Evolutionary conservation across 2,329 filamentous ascomycete species (phyloP), one percentile per base, ranked within the genome.

Genomic region (Scedosporium minutisporum): DNA sequence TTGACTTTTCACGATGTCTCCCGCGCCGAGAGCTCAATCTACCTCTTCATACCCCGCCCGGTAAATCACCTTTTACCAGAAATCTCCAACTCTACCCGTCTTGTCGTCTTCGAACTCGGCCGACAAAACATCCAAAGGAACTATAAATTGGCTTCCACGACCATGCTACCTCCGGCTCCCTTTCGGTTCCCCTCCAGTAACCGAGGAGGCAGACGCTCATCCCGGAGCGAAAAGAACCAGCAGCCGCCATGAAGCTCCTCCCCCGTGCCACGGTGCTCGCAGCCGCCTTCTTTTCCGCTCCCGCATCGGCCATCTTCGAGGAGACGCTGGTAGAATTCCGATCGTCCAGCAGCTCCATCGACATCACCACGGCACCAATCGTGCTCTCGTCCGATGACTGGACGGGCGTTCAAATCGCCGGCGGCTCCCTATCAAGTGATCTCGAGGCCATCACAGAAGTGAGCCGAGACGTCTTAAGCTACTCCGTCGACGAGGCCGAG

Each of bases 341-440:
- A 16, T 2, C 51, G 23, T 55, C 51, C 2, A 55, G 51, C 51
- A 55, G 51, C 44, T 51, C 59, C 44, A 66, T 74, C 62, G 68
- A 61, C 63, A 68, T 74, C 41, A 65, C 70, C 46, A 67, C 69
- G 14, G 69, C 72, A 4, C 65, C 70, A 1, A 70, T 75, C 38
- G 58, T 74, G 29, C 65, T 72, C 44, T 69, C 72, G 18, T 62
- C 69, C 6, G 68, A 68, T 59, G 72, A 75, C 48, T 68, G 67
- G 16, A 58, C 68, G 4, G 74, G 73, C 9, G 65, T 75, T 16
- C 68, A 69, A 27, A 74, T 75, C 33, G 73, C 73, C 4, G 71
- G 68, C 10, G 64, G 67, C 38, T 74, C 72, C 21, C 63, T 75
- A 6, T 67, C 68, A 38, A 64, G 66, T 51, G 71, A 72, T 60